These are phyloP conservation scores for Fusarium metavorans DNA, from an alignment of 2,329 filamentous ascomycete genomes.

Conservation along the genomic window DNA sequence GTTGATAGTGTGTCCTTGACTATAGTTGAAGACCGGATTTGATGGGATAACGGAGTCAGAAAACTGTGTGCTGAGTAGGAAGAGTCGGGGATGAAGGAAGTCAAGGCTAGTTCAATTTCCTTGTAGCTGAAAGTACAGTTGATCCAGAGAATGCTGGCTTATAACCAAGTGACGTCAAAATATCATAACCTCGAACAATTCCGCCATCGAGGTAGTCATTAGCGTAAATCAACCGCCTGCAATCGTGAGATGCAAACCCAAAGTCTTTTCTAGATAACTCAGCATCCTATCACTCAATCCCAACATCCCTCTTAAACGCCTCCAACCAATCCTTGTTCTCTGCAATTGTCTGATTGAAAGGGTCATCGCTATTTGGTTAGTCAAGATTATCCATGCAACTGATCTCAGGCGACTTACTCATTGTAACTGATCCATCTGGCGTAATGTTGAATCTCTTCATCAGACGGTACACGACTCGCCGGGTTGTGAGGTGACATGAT, in stretches of 20 bases:
- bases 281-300: slow-evolving; percentile 17
- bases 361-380: slow-evolving; percentile 40
- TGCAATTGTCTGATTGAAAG: slow-evolving; percentile 42
- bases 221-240: background rate
- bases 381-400: too few species aligned
- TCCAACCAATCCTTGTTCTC: slow-evolving; percentile 42
- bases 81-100: background rate
- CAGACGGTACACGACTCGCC: slow-evolving; percentile 34
- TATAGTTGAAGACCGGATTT: background rate
- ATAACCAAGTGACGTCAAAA: background rate
- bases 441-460: slow-evolving; percentile 45
- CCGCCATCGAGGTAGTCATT: background rate
- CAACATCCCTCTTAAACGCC: slow-evolving; percentile 40
- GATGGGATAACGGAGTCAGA: too few species aligned
- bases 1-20: background rate
- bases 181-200: too few species aligned
- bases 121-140: background rate
- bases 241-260: background rate
- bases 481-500: slow-evolving; percentile 45
- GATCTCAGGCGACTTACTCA: slow-evolving; percentile 29
- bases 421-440: slow-evolving; percentile 44
- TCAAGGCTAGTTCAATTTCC: background rate
- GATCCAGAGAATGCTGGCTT: background rate
- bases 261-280: too few species aligned
- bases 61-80: background rate